Base-by-base conservation (phyloP, 2,329 filamentous ascomycete species). In the Parafenestella ontariensis region DNA sequence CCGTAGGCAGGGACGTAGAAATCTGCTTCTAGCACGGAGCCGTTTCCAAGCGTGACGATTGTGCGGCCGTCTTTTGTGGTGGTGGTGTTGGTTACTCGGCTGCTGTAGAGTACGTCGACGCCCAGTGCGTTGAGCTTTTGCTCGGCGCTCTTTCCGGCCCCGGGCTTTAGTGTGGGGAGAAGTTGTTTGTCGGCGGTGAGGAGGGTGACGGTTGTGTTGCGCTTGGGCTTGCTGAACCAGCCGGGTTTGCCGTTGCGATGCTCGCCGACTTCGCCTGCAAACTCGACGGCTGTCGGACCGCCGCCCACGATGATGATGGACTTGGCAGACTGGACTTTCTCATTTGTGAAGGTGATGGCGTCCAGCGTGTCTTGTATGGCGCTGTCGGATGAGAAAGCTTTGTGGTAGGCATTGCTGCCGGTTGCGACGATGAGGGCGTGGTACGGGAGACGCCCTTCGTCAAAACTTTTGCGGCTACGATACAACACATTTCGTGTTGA, bases 401-500 rank as follows among this genome's bases (percentile, higher is more conserved):
- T 74, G 23, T 79, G 74, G 9, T 76, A 69, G 1, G 83, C 82
- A 11, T 66, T 77, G 34, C 80, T 80, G 7, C 84, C 84, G 0
- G 83, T 84, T 8, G 83, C 83, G 53, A 86, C 80, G 44, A 87
- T 74, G 2, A 87, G 75, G n/a, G 82, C 80, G 59, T 85, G 79
- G 66, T 83, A 87, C 2, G 73, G 50, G 10, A 86, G 58, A 26
- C 61, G 66, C 42, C 65, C 61, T 17, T 71, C 69, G 18, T 50
- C 49, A 4, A 66, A 68, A 44, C 49, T 40, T 13, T 65, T 60
- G 40, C 39, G 56, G n/a, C 64, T 67, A 6, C 69, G 73, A 60
- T 83, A 75, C 3, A 75, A 71, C 6, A 87, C 76, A 1, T 69
- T 79, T 26, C 82, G 78, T 18, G 60, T 63, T 2, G 71, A 59